Evolutionary conservation across 2,329 filamentous ascomycete species (phyloP).

Genomic region (Talaromyces sp.): DNA sequence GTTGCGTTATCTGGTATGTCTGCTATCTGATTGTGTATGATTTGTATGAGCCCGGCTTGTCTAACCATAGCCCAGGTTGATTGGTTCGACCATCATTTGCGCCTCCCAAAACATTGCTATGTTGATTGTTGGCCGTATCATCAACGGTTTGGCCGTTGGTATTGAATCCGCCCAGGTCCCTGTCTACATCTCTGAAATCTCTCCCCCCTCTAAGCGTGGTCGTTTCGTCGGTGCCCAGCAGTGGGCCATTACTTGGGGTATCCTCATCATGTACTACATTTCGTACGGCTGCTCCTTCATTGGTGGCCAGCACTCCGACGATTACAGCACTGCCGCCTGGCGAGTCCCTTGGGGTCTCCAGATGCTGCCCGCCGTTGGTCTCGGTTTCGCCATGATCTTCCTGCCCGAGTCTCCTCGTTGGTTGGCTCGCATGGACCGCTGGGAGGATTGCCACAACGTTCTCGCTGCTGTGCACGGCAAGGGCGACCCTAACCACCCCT

Average conservation of each 20-base stretch:
- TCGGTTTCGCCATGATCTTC: slow-evolving; percentile 50
- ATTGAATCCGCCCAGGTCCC: slow-evolving; percentile 68
- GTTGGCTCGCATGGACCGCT: slow-evolving; percentile 57
- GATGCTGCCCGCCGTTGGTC: slow-evolving; percentile 54
- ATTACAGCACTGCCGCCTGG: slow-evolving; percentile 48
- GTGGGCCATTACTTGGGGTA: slow-evolving; percentile 66
- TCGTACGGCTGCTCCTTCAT: slow-evolving; percentile 58
- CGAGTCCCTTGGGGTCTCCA: slow-evolving; percentile 61
- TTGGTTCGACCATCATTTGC: slow-evolving; percentile 56
- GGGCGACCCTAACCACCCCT: slow-evolving; percentile 58
- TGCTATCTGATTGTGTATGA: background rate
- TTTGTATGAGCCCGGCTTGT: background rate
- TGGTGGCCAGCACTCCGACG: slow-evolving; percentile 29
- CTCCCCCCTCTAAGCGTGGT: slow-evolving; percentile 49
- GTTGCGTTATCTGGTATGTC: slow-evolving; percentile 44
- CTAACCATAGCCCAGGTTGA: slow-evolving; percentile 13
- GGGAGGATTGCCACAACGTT: slow-evolving; percentile 47
- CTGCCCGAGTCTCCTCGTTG: slow-evolving; percentile 57
- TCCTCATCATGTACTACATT: slow-evolving; percentile 33
- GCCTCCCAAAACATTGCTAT: slow-evolving; percentile 62
- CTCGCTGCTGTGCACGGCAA: slow-evolving; percentile 56
- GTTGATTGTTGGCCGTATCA: slow-evolving; percentile 64
- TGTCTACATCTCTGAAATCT: slow-evolving; percentile 64
- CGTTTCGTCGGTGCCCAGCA: slow-evolving; percentile 68
- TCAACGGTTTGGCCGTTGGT: slow-evolving; percentile 68